Evolutionary conservation across 805 yeast genomes (phyloP).

Genomic region (Nematodospora valgi): DNA sequence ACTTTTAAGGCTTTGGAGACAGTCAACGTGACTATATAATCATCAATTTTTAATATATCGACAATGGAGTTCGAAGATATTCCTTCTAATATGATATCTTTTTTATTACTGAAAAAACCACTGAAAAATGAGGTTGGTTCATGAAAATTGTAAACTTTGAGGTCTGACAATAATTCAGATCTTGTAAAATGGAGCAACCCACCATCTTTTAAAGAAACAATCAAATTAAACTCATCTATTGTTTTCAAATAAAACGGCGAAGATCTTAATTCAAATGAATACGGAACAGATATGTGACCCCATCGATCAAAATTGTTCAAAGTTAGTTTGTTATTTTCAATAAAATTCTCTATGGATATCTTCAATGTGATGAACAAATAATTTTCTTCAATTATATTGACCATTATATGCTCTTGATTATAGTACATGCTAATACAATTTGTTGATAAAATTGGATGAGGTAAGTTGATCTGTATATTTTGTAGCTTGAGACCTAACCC

Average conservation of each 20-base stretch:
- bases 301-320: slow-evolving; percentile 46
- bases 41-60: slow-evolving; percentile 28
- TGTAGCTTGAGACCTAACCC: slow-evolving; percentile 32
- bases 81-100: slow-evolving; percentile 27
- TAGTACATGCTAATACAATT: slow-evolving; percentile 15
- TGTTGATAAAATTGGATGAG: slow-evolving; percentile 17
- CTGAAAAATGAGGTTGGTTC: slow-evolving; percentile 39
- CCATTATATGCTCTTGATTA: slow-evolving; percentile 24
- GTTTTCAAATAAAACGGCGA: slow-evolving; percentile 33
- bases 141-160: slow-evolving; percentile 49
- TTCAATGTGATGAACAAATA: slow-evolving; percentile 51
- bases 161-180: slow-evolving; percentile 24
- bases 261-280: slow-evolving; percentile 43
- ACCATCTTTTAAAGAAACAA: slow-evolving; percentile 74
- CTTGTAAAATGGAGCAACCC: slow-evolving; percentile 59
- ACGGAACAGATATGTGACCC: slow-evolving; percentile 69
- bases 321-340: slow-evolving; percentile 15
- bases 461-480: slow-evolving; percentile 26
- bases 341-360: slow-evolving; percentile 43
- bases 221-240: slow-evolving; percentile 39
- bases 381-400: slow-evolving; percentile 52
- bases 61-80: slow-evolving; percentile 42
- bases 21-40: slow-evolving; percentile 47
- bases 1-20: slow-evolving; percentile 52
- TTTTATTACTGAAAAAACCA: slow-evolving; percentile 21